phyloP scores from a whole-genome alignment of 2,329 filamentous ascomycete genomes.

The Paraconiothyrium sp. region DNA sequence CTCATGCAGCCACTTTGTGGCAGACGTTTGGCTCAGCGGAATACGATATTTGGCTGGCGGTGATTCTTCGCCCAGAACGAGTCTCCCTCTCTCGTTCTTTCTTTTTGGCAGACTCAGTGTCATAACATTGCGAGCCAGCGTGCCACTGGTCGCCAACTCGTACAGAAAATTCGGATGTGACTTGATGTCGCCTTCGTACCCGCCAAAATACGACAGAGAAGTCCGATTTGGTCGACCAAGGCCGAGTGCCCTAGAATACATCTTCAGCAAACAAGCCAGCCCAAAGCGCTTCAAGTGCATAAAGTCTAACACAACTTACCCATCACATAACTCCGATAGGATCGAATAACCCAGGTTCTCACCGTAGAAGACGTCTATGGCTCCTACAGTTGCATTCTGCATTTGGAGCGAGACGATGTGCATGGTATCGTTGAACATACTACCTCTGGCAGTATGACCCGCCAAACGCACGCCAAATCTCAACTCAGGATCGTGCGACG shows the following conservation, averaged over 20 bases:
- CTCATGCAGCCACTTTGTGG: background rate
- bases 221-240: background rate
- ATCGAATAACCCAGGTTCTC: background rate
- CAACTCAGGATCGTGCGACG: background rate
- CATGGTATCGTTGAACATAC: background rate
- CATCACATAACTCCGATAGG: background rate
- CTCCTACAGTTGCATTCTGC: background rate
- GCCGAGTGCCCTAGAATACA: background rate
- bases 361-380: background rate
- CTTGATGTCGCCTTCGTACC: background rate
- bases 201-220: background rate
- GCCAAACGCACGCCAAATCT: background rate
- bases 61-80: background rate
- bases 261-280: background rate
- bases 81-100: background rate
- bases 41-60: background rate
- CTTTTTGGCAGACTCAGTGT: background rate
- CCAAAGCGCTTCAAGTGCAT: background rate
- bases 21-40: background rate
- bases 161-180: background rate
- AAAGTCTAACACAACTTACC: background rate
- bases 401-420: background rate
- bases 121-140: background rate
- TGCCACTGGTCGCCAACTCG: background rate
- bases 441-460: background rate